Percentiles rank a stretch among this genome's conserved stretches.
Evolutionary conservation across 768 basidiomycete genomes (phyloP).

Genomic region (button mushroom (Agaricus bisporus)): DNA sequence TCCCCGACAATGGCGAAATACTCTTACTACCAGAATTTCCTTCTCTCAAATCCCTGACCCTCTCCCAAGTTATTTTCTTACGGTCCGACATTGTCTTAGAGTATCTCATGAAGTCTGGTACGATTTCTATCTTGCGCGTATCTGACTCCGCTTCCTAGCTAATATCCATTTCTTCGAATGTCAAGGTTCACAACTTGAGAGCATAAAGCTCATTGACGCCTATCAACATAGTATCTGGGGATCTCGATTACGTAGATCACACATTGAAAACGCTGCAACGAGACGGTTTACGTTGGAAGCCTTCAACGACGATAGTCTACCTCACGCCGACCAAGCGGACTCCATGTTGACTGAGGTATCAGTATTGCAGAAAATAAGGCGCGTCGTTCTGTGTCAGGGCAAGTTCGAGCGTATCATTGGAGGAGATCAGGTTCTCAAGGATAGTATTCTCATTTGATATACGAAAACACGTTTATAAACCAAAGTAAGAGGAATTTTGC

Average conservation of each 20-base stretch:
- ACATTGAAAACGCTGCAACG: slow-evolving; percentile 36
- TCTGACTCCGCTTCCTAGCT: neutral
- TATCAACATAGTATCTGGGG: slow-evolving; percentile 59
- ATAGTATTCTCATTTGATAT: slow-evolving; percentile 15
- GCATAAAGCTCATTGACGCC: slow-evolving; percentile 43
- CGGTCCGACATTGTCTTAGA: slow-evolving; percentile 30
- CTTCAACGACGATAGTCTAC: neutral
- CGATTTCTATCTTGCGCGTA: neutral
- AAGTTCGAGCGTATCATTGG: slow-evolving; percentile 48
- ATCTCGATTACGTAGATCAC: slow-evolving; percentile 39
- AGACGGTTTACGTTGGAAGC: neutral
- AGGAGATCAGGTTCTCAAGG: slow-evolving; percentile 35
- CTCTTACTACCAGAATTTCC: slow-evolving; percentile 26
- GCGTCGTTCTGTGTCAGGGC: slow-evolving; percentile 42
- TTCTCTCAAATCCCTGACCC: slow-evolving; percentile 33
- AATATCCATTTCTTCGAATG: neutral
- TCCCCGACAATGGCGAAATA: slow-evolving; percentile 10
- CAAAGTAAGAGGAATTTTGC: too few species aligned
- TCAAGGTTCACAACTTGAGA: slow-evolving; percentile 21
- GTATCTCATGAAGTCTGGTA: slow-evolving; percentile 16
- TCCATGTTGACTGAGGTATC: slow-evolving; percentile 14
- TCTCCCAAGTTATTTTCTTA: slow-evolving; percentile 46
- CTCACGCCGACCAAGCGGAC: neutral
- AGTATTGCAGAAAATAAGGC: slow-evolving; percentile 27
- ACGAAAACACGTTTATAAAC: too few species aligned